Evolutionary conservation across 75 land plant species (phyloP), one percentile per base, ranked within the genome.

Genomic region (Cupressus sempervirens): DNA sequence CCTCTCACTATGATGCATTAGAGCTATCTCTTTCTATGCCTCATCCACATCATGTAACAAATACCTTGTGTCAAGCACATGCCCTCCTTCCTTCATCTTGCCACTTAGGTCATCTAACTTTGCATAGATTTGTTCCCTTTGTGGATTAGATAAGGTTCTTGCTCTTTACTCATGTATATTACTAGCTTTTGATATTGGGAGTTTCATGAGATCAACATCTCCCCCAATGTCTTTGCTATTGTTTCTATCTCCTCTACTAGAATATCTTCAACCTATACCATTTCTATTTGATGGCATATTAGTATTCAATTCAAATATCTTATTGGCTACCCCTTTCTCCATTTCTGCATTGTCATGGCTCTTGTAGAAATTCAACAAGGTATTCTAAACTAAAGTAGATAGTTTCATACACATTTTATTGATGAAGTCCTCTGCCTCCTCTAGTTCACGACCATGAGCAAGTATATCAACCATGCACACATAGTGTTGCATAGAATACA

Each of bases 121-220:
- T 20, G n/a, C 75, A 77, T 89, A 93, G 29, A 93, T 81, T 40
- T 93, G 89, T 20, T 46, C 15, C 30, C 87, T 87, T 77, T 23
- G 86, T 0, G 91, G 91, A 76, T 94, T 94, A 7, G 90, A 83
- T 38, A 90, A 87, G 38, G 93, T 92, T 46, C 94, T 91, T 4
- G 91, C 85, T 85, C 68, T 62, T 83, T 93, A 94, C 46, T 84
- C 76, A 85, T 94, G 93, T 48, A 87, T 84, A 3, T 80, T 67
- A 12, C 84, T 83, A n/a, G 81, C 81, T 29, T 79, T 79, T 0
- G 81, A 50, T 11, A 32, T 45, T n/a, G 81, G 52, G 14, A 50
- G 32, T 12, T 79, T 79, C 81, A 79, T 45, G 30, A 79, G 45
- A 12, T 41, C 81, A 26, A 13, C 20, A 45, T 79, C 81, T n/a